phyloP scores from a whole-genome alignment of 2,329 filamentous ascomycete genomes.

The Aspergillus niger region DNA sequence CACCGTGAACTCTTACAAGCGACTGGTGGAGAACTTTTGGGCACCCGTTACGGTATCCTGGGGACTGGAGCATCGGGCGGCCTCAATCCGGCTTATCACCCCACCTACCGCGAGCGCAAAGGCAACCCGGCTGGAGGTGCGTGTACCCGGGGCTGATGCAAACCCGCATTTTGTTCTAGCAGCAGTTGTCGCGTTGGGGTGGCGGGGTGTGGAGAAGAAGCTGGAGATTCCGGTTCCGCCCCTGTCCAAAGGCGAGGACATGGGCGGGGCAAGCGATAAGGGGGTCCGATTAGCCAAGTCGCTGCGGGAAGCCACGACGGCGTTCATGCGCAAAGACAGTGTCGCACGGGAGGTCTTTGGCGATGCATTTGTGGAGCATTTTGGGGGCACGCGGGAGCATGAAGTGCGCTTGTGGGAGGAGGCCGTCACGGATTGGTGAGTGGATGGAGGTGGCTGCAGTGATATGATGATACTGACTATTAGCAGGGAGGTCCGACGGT shows the following conservation, averaged over 20 bases:
- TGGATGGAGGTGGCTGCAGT: constrained; percentile 37
- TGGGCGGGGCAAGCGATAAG: constrained; percentile 70
- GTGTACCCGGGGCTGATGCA: constrained; percentile 90
- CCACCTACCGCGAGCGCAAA: constrained; percentile 82
- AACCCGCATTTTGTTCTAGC: constrained; percentile 87
- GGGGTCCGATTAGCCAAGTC: constrained; percentile 80
- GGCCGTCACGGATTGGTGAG: constrained; percentile 93
- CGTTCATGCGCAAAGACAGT: constrained; percentile 76
- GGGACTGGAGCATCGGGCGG: constrained; percentile 93
- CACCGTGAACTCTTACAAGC: constrained; percentile 97
- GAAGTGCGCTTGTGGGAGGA: constrained; percentile 91
- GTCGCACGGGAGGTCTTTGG: constrained; percentile 93
- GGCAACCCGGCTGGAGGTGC: constrained; percentile 88
- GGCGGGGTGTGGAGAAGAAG: constrained; percentile 90
- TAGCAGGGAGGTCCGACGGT: constrained; percentile 71
- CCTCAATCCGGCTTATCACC: constrained; percentile 84
- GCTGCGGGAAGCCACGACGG: constrained; percentile 77
- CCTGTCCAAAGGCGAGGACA: constrained; percentile 79
- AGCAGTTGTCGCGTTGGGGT: constrained; percentile 83
- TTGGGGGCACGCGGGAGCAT: constrained; percentile 86
- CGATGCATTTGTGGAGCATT: constrained; percentile 94
- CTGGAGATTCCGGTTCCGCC: constrained; percentile 79
- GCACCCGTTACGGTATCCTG: constrained; percentile 96
- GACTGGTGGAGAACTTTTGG: constrained; percentile 98
- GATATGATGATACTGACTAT: constrained; percentile 19